Conservation (phyloP, 2,329 filamentous ascomycete species). For the Epicoccum nigrum region DNA sequence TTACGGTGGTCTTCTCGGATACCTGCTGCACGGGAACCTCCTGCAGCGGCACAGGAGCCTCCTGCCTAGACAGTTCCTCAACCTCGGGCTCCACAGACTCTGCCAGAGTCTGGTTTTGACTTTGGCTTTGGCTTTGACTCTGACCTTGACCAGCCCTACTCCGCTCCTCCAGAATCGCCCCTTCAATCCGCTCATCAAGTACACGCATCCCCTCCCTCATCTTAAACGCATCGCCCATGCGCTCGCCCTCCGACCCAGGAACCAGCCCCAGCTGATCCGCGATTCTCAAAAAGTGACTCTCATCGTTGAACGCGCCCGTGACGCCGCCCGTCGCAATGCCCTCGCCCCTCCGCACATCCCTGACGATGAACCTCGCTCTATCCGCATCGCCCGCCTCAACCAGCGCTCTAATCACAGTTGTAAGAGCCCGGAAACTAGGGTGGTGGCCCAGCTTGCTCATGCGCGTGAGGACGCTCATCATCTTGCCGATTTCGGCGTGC, state of each 20-base stretch:
- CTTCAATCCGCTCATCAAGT: constrained; percentile 7
- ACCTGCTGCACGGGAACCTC: no score
- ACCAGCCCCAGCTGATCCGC: constrained; percentile 20
- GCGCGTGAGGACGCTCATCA: constrained; percentile 50
- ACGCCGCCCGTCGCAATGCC: constrained; percentile 37
- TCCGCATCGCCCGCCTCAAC: constrained; percentile 45
- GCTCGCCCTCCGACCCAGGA: constrained; percentile 17
- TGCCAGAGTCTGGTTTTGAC: no score
- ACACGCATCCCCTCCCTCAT: constrained; percentile 1
- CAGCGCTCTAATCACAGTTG: constrained; percentile 47
- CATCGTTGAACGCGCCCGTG: constrained; percentile 16
- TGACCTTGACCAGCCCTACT: no score
- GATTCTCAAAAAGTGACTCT: constrained; percentile 25
- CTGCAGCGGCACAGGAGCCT: no score
- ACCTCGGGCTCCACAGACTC: no score
- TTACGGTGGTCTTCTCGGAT: not conserved
- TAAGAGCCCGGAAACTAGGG: constrained; percentile 52
- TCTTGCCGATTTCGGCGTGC: constrained; percentile 56
- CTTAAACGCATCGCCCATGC: constrained; percentile 19
- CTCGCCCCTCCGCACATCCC: constrained; percentile 44
- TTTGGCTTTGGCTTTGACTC: no score
- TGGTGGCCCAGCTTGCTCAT: constrained; percentile 50
- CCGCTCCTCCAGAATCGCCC: no score
- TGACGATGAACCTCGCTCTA: constrained; percentile 43
- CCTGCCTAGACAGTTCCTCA: no score